phyloP scores from a whole-genome alignment of 148 eudicot genomes.

The Rhododendron ovatum region DNA sequence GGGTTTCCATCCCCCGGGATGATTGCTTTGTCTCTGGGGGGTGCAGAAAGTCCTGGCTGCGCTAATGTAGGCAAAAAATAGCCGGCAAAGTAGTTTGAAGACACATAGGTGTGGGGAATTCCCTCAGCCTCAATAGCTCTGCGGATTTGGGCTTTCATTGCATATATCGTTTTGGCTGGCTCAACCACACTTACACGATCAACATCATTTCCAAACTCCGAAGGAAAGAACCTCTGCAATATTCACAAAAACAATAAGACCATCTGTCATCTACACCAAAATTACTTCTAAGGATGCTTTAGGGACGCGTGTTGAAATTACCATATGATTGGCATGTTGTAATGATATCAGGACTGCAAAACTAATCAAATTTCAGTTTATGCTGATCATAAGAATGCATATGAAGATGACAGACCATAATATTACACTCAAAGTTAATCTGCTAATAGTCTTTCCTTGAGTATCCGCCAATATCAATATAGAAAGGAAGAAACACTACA shows the following conservation, averaged over 20 bases:
- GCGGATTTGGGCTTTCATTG: slow-evolving; percentile 36
- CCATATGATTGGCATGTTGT: not conserved
- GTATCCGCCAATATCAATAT: not conserved
- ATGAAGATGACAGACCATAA: not conserved
- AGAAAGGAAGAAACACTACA: not conserved
- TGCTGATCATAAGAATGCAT: not conserved
- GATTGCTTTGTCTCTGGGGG: slow-evolving; percentile 43
- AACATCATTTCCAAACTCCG: slow-evolving; percentile 58
- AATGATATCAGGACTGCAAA: not conserved
- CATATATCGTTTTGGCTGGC: slow-evolving; percentile 37
- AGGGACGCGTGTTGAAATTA: not conserved
- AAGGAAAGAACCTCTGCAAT: slow-evolving; percentile 58
- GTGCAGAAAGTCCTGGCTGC: slow-evolving; percentile 43
- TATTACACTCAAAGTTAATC: not conserved
- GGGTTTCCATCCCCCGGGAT: slow-evolving; percentile 51
- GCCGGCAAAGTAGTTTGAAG: slow-evolving; percentile 49
- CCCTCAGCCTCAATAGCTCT: slow-evolving; percentile 55
- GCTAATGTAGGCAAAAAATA: slow-evolving; percentile 36
- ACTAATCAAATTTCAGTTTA: not conserved
- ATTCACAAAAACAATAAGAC: not conserved
- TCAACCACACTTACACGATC: slow-evolving; percentile 42
- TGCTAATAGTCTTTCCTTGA: not conserved
- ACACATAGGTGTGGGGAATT: slow-evolving; percentile 53
- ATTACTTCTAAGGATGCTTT: not conserved
- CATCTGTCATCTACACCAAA: not conserved